Percentiles rank a stretch among this genome's conserved stretches.
phyloP scores from a whole-genome alignment of 257 asterid genomes.

The Solanum pimpinellifolium region DNA sequence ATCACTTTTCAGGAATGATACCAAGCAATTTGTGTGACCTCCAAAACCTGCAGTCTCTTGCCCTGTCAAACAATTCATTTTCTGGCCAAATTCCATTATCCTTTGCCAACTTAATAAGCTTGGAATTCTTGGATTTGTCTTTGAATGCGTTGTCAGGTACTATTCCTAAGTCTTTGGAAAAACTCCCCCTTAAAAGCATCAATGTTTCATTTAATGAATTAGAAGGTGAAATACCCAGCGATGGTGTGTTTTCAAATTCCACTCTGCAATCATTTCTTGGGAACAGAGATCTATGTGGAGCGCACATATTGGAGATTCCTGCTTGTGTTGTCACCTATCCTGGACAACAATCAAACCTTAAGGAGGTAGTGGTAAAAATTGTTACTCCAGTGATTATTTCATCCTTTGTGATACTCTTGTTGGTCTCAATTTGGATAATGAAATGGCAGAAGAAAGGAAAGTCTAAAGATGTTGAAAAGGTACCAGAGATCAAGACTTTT shows the following conservation, averaged over 20 bases:
- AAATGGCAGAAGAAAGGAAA: neutral
- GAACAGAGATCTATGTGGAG: neutral
- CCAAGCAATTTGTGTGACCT: constrained; percentile 18
- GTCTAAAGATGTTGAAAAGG: neutral
- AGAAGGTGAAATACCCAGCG: neutral
- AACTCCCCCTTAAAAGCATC: constrained; percentile 10
- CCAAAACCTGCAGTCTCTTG: constrained; percentile 6
- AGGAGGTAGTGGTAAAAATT: neutral
- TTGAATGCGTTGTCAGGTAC: neutral
- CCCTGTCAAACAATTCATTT: constrained; percentile 5
- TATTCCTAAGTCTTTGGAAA: neutral
- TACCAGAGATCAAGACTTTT: neutral
- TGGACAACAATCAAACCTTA: neutral
- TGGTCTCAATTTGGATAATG: constrained; percentile 4
- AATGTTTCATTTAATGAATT: constrained; percentile 12
- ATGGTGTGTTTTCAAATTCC: neutral
- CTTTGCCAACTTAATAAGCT: constrained; percentile 14
- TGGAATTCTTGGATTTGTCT: constrained; percentile 14
- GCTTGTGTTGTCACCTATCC: neutral
- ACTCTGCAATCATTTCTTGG: neutral
- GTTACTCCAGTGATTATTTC: constrained; percentile 1
- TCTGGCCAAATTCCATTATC: neutral
- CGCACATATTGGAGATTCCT: neutral
- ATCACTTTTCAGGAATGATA: constrained; percentile 13
- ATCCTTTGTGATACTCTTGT: neutral